phyloP scores from a whole-genome alignment of 1,139 yeast genomes.

The Nadsonia commutata region DNA sequence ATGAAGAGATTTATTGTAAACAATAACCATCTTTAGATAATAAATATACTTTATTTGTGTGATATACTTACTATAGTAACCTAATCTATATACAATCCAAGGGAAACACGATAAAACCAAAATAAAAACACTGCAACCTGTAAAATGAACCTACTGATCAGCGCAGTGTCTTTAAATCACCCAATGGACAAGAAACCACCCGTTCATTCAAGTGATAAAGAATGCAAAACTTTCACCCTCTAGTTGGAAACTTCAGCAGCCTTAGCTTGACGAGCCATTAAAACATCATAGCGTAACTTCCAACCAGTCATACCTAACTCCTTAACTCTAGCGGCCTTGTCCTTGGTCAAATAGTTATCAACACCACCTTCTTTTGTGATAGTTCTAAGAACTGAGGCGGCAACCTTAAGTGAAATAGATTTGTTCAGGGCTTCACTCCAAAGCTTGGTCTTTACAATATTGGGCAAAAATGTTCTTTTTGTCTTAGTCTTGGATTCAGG shows the following conservation, averaged over 20 bases:
- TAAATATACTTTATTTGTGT: background rate
- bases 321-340: conserved; percentile 76
- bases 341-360: conserved; percentile 74
- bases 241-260: too few species aligned
- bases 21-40: too few species aligned
- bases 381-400: conserved; percentile 74
- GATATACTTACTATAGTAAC: background rate
- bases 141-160: too few species aligned
- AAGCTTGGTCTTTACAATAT: conserved; percentile 54
- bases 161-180: too few species aligned
- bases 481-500: conserved; percentile 67
- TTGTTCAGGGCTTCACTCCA: conserved; percentile 73
- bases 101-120: background rate
- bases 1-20: too few species aligned
- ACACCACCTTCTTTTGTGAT: conserved; percentile 89
- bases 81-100: background rate
- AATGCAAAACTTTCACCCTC: too few species aligned
- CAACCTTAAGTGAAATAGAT: conserved; percentile 41
- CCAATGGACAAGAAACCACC: too few species aligned
- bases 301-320: conserved; percentile 89
- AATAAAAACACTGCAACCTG: too few species aligned
- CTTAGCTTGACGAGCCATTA: conserved; percentile 19
- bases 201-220: too few species aligned
- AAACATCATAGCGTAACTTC: conserved; percentile 65
- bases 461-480: conserved; percentile 69